Conservation (phyloP, 805 yeast genomes). For the Yarrowia deformans region DNA sequence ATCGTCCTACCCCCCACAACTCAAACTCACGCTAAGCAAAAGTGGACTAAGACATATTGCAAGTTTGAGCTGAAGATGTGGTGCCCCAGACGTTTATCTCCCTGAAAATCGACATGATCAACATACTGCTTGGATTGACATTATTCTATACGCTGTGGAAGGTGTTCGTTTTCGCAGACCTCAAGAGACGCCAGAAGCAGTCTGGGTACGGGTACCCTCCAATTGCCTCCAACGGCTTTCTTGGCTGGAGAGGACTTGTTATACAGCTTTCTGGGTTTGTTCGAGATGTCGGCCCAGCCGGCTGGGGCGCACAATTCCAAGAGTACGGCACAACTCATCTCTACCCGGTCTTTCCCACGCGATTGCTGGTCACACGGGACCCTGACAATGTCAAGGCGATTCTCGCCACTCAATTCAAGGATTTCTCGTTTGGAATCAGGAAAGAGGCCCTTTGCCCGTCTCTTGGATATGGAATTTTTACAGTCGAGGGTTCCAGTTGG, state of each 20-base stretch:
- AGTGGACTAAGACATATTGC: conserved; percentile 5
- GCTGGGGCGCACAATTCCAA: not conserved
- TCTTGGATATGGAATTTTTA: conserved; percentile 52
- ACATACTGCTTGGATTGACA: not conserved
- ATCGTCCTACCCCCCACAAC: not conserved
- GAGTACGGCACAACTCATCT: conserved; percentile 3
- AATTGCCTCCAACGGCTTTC: conserved; percentile 1
- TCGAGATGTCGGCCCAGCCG: not conserved
- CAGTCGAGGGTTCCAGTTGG: conserved; percentile 51
- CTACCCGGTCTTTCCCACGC: not conserved
- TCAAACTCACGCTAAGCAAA: not conserved
- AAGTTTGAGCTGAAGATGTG: not conserved
- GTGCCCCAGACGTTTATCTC: not conserved
- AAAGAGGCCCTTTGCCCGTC: conserved; percentile 45
- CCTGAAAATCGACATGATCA: not conserved
- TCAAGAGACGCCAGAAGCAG: conserved; percentile 1
- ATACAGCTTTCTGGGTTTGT: not conserved
- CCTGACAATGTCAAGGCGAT: conserved; percentile 50
- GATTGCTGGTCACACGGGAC: conserved; percentile 44
- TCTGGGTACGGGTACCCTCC: conserved; percentile 10
- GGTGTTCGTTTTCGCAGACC: not conserved
- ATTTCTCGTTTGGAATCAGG: conserved; percentile 47
- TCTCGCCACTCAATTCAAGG: conserved; percentile 49
- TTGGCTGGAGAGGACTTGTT: conserved; percentile 26
- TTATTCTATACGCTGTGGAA: not conserved